phyloP scores from a whole-genome alignment of 164 flowering plant species.

The Dillenia suffruticosa region DNA sequence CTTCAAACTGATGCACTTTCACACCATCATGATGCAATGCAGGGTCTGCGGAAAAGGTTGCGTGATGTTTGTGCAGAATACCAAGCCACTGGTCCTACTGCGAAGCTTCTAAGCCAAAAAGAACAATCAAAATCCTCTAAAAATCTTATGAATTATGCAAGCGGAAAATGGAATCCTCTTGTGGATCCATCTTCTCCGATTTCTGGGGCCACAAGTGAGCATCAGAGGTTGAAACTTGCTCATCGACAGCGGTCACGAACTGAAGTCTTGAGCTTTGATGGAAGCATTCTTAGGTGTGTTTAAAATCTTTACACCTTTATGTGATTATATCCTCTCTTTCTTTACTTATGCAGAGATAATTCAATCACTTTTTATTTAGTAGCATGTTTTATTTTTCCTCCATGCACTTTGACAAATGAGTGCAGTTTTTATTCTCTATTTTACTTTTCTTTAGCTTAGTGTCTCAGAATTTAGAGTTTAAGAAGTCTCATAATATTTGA shows the following conservation, averaged over 20 bases:
- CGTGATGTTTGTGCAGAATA: slow-evolving; percentile 83
- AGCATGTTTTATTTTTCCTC: no score
- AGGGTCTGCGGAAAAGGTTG: slow-evolving; percentile 61
- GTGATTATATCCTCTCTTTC: no score
- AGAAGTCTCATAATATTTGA: no score
- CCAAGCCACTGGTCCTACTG: slow-evolving; percentile 83
- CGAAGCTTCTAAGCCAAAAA: slow-evolving; percentile 77
- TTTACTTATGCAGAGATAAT: no score
- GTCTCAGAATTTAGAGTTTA: no score
- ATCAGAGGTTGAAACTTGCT: slow-evolving; percentile 79
- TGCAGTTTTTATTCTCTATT: no score
- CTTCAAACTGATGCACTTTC: slow-evolving; percentile 72
- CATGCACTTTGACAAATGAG: no score
- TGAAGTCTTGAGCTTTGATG: slow-evolving; percentile 96
- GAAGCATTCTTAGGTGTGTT: slow-evolving; percentile 84
- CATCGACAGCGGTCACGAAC: slow-evolving; percentile 66
- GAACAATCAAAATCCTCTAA: slow-evolving; percentile 57
- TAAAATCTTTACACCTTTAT: not conserved
- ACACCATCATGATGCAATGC: slow-evolving; percentile 86
- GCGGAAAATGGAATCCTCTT: slow-evolving; percentile 95
- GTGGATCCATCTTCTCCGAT: slow-evolving; percentile 92
- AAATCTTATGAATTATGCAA: slow-evolving; percentile 78
- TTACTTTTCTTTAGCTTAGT: no score
- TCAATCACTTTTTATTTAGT: no score
- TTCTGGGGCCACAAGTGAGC: slow-evolving; percentile 69